Base-by-base conservation (phyloP, 2,329 filamentous ascomycete species). In the Claviceps paspali region DNA sequence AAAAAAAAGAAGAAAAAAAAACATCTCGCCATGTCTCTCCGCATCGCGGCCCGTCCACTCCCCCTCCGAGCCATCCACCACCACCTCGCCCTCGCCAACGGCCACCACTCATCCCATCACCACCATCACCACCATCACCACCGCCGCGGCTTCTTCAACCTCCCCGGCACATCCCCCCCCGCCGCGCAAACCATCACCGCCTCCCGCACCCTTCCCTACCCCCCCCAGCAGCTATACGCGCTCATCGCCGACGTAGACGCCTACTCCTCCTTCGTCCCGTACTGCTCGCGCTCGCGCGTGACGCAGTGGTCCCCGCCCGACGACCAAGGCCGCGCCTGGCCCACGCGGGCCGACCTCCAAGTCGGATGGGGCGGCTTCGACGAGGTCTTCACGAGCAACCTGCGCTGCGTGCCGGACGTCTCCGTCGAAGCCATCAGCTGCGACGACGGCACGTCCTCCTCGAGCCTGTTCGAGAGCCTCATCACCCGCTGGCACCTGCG, bases 251-350 rank as follows among this genome's bases (percentile, higher is more conserved):
- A 95, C 59, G 77, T 98, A 45, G 74, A 84, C 57, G 76, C 75
- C 44, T 98, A 98, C 71, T 65, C 70, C 27, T 57, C 66, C 46
- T 98, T 96, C 67, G 74, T 98, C n/a, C 91, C 91, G 9, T 95
- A 92, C 70, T 93, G 88, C 62, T 71, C 74, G 30, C 67, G 66
- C 32, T 87, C 82, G 27, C 70, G 67, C 42, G 85, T 96, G 29
- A 94, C 85, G 2, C 66, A 68, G 41, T 85, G 80, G 71, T 79
- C 82, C 6, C 38, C 54, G 10, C 64, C 73, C 7, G 65, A 73
- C 50, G 42, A 60, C 19, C 52, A 60, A 2, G 60, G 61, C 21
- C 66, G 64, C 29, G 61, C 59, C 30, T 82, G 73, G 67, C 91
- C 91, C 0, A 70, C 76, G 21, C 70, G 79, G 44, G 91, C 84